Percentiles rank a stretch among this genome's conserved stretches.
These are phyloP conservation scores for Xylaria multiplex DNA, from an alignment of 2,329 filamentous ascomycete genomes.

Conservation along the genomic window DNA sequence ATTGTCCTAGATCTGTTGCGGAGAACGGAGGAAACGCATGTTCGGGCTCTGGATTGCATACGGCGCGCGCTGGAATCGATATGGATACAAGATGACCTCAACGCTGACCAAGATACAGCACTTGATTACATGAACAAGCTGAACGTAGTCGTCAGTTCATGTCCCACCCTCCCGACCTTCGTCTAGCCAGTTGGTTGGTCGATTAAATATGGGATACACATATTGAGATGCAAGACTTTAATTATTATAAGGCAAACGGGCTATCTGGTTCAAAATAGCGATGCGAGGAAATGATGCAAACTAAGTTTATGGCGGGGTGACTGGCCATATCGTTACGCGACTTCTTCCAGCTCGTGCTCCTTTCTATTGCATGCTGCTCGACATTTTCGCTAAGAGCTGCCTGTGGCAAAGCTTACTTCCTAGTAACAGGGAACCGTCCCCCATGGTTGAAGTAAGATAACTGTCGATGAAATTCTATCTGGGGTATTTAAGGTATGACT, in stretches of 20 bases:
- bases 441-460: background rate
- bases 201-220: background rate
- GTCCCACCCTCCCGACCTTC: constrained; percentile 28
- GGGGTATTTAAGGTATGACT: background rate
- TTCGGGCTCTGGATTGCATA: constrained; percentile 21
- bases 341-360: background rate
- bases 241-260: background rate
- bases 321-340: background rate
- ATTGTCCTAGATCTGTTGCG: constrained; percentile 46
- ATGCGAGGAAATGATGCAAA: background rate
- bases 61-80: constrained; percentile 22
- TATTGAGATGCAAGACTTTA: background rate
- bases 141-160: constrained; percentile 29
- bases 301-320: background rate
- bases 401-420: background rate
- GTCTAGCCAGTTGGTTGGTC: constrained; percentile 9
- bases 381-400: background rate
- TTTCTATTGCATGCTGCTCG: background rate
- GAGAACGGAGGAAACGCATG: constrained; percentile 34
- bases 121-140: constrained; percentile 33
- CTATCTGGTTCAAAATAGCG: background rate
- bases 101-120: constrained; percentile 30
- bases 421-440: background rate
- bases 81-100: constrained; percentile 36
- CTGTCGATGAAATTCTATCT: constrained; percentile 11